Percentiles rank a stretch among this genome's conserved stretches.
These are phyloP conservation scores for Wickerhamiella kurtzmanii DNA, from an alignment of 805 yeast species.

Conservation along the genomic window DNA sequence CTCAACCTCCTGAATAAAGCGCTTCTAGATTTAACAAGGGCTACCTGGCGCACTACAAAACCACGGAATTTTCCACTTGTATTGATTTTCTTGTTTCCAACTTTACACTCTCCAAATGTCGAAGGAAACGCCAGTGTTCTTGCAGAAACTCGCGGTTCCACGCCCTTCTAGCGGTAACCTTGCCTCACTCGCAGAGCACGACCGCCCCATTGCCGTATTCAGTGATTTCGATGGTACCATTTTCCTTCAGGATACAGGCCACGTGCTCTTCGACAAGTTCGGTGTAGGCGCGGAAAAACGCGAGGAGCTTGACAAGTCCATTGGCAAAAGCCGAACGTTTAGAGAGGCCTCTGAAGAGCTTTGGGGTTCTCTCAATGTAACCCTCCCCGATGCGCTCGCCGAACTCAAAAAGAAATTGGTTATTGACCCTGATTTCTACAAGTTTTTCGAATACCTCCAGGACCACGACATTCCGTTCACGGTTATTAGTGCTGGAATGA, in stretches of 20 bases:
- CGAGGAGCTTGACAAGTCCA: constrained; percentile 26
- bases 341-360: constrained; percentile 32
- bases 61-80: too few relatives aligned
- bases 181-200: constrained; percentile 18
- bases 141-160: constrained; percentile 17
- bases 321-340: constrained; percentile 28
- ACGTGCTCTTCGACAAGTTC: constrained; percentile 30
- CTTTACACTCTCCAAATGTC: too few relatives aligned
- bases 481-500: constrained; percentile 33
- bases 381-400: constrained; percentile 28
- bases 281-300: constrained; percentile 31
- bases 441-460: constrained; percentile 28
- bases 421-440: constrained; percentile 30
- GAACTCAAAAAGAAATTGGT: constrained; percentile 26
- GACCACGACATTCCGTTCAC: constrained; percentile 30
- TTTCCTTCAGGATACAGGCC: constrained; percentile 34
- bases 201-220: constrained; percentile 20
- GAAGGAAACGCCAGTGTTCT: constrained; percentile 12
- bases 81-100: too few relatives aligned
- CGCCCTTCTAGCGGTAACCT: constrained; percentile 21
- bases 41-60: too few relatives aligned
- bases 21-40: too few relatives aligned
- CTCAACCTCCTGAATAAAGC: too few relatives aligned
- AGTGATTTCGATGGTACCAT: constrained; percentile 35
- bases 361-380: constrained; percentile 32